A percentile compares a stretch with the other conserved stretches of the same genome.
Conservation (phyloP, 805 yeast species). For the Kluyveromyces starmeri region DNA sequence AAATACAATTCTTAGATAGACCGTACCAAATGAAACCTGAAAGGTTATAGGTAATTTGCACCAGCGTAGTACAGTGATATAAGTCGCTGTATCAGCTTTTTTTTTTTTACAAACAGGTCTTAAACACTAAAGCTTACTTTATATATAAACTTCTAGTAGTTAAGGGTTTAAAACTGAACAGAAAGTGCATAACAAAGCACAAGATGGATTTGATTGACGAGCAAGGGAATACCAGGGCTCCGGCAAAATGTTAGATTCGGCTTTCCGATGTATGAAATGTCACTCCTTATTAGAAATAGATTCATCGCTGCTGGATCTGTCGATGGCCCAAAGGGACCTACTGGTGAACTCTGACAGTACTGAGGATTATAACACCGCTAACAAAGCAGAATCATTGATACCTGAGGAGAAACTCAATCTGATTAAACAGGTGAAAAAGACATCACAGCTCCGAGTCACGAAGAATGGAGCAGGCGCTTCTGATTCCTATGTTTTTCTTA, state of each 20-base stretch:
- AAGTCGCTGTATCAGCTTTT: too few relatives aligned
- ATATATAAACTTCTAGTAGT: too few relatives aligned
- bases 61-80: too few relatives aligned
- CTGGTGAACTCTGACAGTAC: slow-evolving; percentile 23
- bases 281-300: slow-evolving; percentile 35
- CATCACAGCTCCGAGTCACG: slow-evolving; percentile 24
- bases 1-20: too few relatives aligned
- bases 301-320: slow-evolving; percentile 34
- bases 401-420: slow-evolving; percentile 19
- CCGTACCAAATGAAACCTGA: too few relatives aligned
- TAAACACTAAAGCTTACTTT: too few relatives aligned
- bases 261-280: slow-evolving; percentile 38
- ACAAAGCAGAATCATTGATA: slow-evolving; percentile 8
- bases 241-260: slow-evolving; percentile 1
- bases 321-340: slow-evolving; percentile 37
- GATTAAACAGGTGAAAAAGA: slow-evolving; percentile 13
- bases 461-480: slow-evolving; percentile 14
- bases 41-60: too few relatives aligned
- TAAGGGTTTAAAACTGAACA: too few relatives aligned
- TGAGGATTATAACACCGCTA: slow-evolving; percentile 3
- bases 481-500: slow-evolving; percentile 23
- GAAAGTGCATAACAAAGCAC: too few relatives aligned
- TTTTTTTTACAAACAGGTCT: too few relatives aligned
- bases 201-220: too few relatives aligned
- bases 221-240: too few relatives aligned